Percentiles rank a stretch among this genome's conserved stretches.
Conservation (phyloP, 1,139 yeast species). For the Taiozyma onychis region DNA sequence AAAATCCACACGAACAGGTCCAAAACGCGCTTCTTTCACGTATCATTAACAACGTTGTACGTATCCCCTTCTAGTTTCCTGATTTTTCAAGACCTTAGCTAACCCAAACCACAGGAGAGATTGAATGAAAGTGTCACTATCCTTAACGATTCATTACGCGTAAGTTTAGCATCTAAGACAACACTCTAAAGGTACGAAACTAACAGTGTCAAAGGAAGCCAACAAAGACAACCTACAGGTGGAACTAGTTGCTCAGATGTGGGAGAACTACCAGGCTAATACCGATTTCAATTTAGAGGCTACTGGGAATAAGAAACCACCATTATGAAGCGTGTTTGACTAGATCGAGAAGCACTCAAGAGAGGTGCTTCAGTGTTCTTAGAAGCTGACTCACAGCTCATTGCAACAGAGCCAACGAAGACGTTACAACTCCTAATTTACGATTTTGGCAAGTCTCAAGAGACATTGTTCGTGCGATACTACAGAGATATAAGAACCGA, state of each 20-base stretch:
- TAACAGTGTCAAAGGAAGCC: conserved; percentile 36
- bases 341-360: too few species aligned
- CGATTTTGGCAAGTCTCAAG: too few species aligned
- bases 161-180: conserved; percentile 16
- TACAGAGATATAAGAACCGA: too few species aligned
- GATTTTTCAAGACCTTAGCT: not conserved
- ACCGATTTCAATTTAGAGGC: conserved; percentile 69
- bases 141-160: conserved; percentile 54
- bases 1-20: conserved; percentile 85
- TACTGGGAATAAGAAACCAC: conserved; percentile 58
- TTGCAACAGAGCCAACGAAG: too few species aligned
- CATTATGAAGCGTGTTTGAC: conserved; percentile 29
- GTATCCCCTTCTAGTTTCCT: conserved; percentile 25
- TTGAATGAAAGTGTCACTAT: conserved; percentile 66
- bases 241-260: conserved; percentile 72
- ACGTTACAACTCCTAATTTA: too few species aligned
- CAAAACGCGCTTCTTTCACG: conserved; percentile 76
- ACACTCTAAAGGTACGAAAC: not conserved
- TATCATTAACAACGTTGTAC: conserved; percentile 68
- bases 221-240: conserved; percentile 64
- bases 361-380: too few species aligned
- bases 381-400: not conserved
- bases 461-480: too few species aligned
- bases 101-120: conserved; percentile 40
- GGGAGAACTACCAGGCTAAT: conserved; percentile 73